These are phyloP conservation scores for Pseudogymnoascus pannorum DNA, from an alignment of 2,329 filamentous ascomycete genomes.

Conservation along the genomic window DNA sequence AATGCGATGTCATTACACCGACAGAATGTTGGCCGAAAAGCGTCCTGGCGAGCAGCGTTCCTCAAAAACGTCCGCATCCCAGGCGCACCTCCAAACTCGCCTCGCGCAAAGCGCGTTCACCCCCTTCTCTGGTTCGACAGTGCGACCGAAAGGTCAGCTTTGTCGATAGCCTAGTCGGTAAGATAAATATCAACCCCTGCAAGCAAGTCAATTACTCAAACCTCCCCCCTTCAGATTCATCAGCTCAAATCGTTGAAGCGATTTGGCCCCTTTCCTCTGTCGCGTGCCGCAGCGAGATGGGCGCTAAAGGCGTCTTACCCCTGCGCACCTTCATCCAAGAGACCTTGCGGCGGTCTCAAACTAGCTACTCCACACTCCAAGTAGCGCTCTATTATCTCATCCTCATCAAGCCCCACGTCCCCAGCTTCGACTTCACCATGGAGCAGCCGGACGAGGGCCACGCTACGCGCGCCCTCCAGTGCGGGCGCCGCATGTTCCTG, in stretches of 20 bases:
- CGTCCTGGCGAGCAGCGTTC: conserved; percentile 38
- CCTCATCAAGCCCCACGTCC: conserved; percentile 85
- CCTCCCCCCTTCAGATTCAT: conserved; percentile 63
- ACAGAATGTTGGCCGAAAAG: conserved; percentile 28
- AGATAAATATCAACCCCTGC: conserved; percentile 42
- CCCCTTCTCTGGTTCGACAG: conserved; percentile 75
- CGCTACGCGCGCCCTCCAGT: conserved; percentile 75
- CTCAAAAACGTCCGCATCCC: conserved; percentile 58
- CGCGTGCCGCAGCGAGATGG: conserved; percentile 64
- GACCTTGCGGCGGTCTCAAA: conserved; percentile 86
- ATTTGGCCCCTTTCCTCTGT: conserved; percentile 92
- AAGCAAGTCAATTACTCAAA: conserved; percentile 30
- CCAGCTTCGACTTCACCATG: conserved; percentile 75
- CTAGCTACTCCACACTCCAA: conserved; percentile 94
- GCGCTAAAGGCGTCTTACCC: conserved; percentile 72
- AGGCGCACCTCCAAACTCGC: conserved; percentile 49
- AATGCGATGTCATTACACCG: conserved; percentile 26
- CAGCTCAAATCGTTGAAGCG: conserved; percentile 91
- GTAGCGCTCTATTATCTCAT: conserved; percentile 95
- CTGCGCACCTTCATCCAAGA: conserved; percentile 96
- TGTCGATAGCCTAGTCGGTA: conserved; percentile 96
- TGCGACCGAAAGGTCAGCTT: conserved; percentile 90
- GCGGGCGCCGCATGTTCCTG: conserved; percentile 95
- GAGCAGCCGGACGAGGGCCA: conserved; percentile 71
- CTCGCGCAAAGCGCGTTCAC: conserved; percentile 50